A percentile compares a stretch with the other conserved stretches of the same genome.
phyloP scores from a whole-genome alignment of 106 monocot species.

The Acorus calamus region DNA sequence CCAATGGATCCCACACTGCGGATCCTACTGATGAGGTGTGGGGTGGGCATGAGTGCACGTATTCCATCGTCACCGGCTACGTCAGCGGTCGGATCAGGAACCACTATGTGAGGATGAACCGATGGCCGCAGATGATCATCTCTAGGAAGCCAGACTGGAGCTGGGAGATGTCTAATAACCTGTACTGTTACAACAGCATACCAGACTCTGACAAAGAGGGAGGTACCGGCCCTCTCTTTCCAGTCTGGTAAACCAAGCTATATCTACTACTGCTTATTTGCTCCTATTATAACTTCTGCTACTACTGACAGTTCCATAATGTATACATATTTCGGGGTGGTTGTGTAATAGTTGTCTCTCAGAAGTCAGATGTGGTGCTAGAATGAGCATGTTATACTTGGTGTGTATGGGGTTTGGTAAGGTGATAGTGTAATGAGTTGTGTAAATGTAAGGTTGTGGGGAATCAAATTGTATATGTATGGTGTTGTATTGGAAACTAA shows the following conservation, averaged over 20 bases:
- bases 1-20: conserved; percentile 55
- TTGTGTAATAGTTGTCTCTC: too few relatives aligned
- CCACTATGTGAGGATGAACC: conserved; percentile 71
- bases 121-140: conserved; percentile 45
- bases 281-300: too few relatives aligned
- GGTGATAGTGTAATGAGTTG: too few relatives aligned
- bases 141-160: conserved; percentile 67
- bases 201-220: conserved; percentile 54
- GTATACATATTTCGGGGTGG: too few relatives aligned
- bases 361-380: too few relatives aligned
- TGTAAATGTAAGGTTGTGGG: too few relatives aligned
- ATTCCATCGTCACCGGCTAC: conserved; percentile 52
- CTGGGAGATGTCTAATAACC: conserved; percentile 53
- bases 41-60: conserved; percentile 73
- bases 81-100: conserved; percentile 33
- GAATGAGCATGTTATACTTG: too few relatives aligned
- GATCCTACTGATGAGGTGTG: conserved; percentile 50
- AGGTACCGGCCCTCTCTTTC: conserved; percentile 61
- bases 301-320: too few relatives aligned
- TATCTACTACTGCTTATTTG: too few relatives aligned
- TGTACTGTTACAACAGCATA: conserved; percentile 47
- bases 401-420: too few relatives aligned
- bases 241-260: conserved; percentile 38
- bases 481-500: too few relatives aligned
- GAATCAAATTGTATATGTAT: too few relatives aligned